phyloP scores from a whole-genome alignment of 768 basidiomycete genomes.

The Leccinum imitatum region DNA sequence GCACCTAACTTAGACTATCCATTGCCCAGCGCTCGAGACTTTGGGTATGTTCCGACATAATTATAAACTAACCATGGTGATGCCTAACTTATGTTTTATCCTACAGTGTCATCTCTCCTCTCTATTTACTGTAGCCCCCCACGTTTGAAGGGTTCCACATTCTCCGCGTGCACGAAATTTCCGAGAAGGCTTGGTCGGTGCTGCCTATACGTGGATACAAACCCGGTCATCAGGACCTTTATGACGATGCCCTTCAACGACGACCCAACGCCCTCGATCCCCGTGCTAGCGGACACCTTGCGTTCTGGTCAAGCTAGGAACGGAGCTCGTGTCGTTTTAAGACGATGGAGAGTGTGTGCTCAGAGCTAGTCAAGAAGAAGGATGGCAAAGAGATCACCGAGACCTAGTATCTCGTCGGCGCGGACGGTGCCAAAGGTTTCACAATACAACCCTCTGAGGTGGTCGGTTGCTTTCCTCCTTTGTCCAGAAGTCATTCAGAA shows the following conservation, averaged over 20 bases:
- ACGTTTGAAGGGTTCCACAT: constrained; percentile 44
- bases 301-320: constrained; percentile 40
- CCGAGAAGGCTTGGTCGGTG: constrained; percentile 29
- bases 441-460: not conserved
- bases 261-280: constrained; percentile 14
- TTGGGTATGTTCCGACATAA: constrained; percentile 29
- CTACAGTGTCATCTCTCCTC: too few species aligned
- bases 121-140: constrained; percentile 12
- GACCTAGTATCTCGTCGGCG: constrained; percentile 38
- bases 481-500: constrained; percentile 32
- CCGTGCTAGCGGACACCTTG: constrained; percentile 28
- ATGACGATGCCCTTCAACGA: constrained; percentile 7
- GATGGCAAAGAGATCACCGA: constrained; percentile 28
- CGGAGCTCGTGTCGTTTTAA: constrained; percentile 43
- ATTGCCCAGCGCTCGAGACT: constrained; percentile 39
- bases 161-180: constrained; percentile 39
- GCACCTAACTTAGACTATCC: constrained; percentile 16
- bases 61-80: too few species aligned
- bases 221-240: constrained; percentile 14
- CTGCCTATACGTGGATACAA: constrained; percentile 37
- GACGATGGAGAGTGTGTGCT: constrained; percentile 32
- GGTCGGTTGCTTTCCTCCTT: not conserved
- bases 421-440: constrained; percentile 39
- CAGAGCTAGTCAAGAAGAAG: constrained; percentile 31
- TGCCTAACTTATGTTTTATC: too few species aligned